These are phyloP conservation scores for Viridothelium virens DNA, from an alignment of 495 filamentous ascomycete genomes.

Conservation along the genomic window DNA sequence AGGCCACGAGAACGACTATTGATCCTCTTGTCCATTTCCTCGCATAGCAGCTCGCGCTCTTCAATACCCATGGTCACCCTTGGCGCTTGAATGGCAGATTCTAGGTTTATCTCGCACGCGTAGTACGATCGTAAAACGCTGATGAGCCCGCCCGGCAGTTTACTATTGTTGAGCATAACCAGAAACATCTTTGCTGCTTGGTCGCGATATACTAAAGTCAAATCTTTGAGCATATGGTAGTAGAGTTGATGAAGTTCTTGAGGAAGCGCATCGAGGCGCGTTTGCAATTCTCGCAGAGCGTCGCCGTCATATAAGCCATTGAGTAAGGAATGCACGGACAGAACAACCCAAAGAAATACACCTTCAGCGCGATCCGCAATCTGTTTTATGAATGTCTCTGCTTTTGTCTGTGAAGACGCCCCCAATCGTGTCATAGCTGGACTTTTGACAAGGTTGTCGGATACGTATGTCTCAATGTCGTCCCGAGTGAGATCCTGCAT, in stretches of 20 bases:
- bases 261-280: not conserved
- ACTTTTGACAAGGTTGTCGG: not conserved
- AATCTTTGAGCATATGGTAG: not conserved
- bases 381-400: not conserved
- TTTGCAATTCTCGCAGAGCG: not conserved
- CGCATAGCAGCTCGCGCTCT: not conserved
- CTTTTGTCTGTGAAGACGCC: not conserved
- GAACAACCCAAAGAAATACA: constrained; percentile 13
- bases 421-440: not conserved
- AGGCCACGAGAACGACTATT: not conserved
- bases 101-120: not conserved
- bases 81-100: not conserved
- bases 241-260: not conserved
- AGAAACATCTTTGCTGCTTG: constrained; percentile 1
- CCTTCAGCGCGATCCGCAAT: constrained; percentile 13
- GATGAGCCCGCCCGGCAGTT: not conserved
- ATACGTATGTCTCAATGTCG: constrained; percentile 1
- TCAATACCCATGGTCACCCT: not conserved
- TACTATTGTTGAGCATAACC: not conserved
- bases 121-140: not conserved
- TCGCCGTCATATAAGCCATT: constrained; percentile 4
- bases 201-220: not conserved
- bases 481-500: not conserved
- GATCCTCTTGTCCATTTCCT: not conserved
- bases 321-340: constrained; percentile 8